These are phyloP conservation scores for Collybia sordida DNA, from an alignment of 768 basidiomycete species.

Conservation along the genomic window DNA sequence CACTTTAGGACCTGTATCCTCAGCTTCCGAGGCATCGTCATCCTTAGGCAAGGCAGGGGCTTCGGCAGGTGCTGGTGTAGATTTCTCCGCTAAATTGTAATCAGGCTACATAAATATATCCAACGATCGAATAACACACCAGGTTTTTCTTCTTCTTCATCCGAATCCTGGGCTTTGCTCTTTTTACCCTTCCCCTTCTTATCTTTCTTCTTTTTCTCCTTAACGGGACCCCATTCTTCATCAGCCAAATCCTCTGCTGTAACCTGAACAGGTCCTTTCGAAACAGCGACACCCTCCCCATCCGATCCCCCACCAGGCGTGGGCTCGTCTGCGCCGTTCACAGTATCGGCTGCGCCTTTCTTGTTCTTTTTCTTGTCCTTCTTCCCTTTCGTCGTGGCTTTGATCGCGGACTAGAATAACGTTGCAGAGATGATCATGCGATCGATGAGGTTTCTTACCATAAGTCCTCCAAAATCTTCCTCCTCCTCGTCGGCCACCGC, in stretches of 20 bases:
- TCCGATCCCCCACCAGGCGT: constrained; percentile 25
- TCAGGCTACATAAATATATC: constrained; percentile 1
- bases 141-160: constrained; percentile 32
- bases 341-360: constrained; percentile 47
- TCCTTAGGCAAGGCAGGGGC: constrained; percentile 25
- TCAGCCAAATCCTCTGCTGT: constrained; percentile 75
- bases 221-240: constrained; percentile 67
- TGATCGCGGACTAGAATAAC: constrained; percentile 55
- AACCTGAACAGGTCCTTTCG: constrained; percentile 47
- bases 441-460: constrained; percentile 46
- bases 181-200: constrained; percentile 61
- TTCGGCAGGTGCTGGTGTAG: constrained; percentile 21
- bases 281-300: constrained; percentile 23
- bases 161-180: constrained; percentile 37
- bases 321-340: constrained; percentile 19
- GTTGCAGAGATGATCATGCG: background rate
- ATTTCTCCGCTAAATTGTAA: constrained; percentile 17
- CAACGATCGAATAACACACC: constrained; percentile 6
- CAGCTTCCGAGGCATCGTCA: constrained; percentile 52
- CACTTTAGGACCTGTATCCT: constrained; percentile 61
- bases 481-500: constrained; percentile 52
- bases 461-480: constrained; percentile 71
- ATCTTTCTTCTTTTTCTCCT: constrained; percentile 62
- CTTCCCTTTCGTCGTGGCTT: constrained; percentile 51
- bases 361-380: constrained; percentile 56